These are phyloP conservation scores for Calycina herbarum DNA, from an alignment of 2,329 filamentous ascomycete genomes.

Conservation along the genomic window DNA sequence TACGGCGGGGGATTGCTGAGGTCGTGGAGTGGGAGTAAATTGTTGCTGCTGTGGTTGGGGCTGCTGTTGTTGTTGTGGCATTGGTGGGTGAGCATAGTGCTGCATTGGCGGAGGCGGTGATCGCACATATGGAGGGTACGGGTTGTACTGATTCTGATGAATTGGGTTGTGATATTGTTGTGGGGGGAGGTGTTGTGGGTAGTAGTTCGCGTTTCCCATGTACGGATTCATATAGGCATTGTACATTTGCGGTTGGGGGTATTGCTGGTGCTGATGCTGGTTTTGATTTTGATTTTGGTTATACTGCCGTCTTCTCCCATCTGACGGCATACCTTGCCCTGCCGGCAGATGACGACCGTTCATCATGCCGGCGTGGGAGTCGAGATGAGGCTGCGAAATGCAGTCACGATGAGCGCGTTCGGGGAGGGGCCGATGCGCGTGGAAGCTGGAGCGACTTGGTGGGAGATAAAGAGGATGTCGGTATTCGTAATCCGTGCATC, in stretches of 20 bases:
- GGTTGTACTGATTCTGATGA: constrained; percentile 45
- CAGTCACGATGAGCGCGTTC: constrained; percentile 29
- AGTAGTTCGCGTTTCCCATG: constrained; percentile 44
- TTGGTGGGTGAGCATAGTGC: constrained; percentile 51
- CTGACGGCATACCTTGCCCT: constrained; percentile 57
- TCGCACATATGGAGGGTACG: constrained; percentile 45
- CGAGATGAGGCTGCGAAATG: constrained; percentile 18
- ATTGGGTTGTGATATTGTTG: constrained; percentile 56
- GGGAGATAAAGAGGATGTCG: neutral
- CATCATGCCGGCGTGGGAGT: constrained; percentile 72
- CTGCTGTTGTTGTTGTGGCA: constrained; percentile 27
- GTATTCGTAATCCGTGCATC: neutral
- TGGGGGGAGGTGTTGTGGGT: constrained; percentile 55
- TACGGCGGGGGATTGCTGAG: constrained; percentile 51
- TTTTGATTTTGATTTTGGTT: constrained; percentile 36
- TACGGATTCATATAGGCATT: constrained; percentile 52
- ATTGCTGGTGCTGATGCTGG: constrained; percentile 43
- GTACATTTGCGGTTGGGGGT: constrained; percentile 48
- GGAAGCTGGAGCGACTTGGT: neutral
- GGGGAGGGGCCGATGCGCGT: constrained; percentile 16
- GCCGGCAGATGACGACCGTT: constrained; percentile 74
- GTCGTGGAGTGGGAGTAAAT: constrained; percentile 40
- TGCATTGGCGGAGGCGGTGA: constrained; percentile 52
- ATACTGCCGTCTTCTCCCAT: constrained; percentile 36
- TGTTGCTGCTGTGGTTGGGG: constrained; percentile 17